Evolutionary conservation across 352 stramenopile species (phyloP).

Genomic region (Phytophthora meadii): DNA sequence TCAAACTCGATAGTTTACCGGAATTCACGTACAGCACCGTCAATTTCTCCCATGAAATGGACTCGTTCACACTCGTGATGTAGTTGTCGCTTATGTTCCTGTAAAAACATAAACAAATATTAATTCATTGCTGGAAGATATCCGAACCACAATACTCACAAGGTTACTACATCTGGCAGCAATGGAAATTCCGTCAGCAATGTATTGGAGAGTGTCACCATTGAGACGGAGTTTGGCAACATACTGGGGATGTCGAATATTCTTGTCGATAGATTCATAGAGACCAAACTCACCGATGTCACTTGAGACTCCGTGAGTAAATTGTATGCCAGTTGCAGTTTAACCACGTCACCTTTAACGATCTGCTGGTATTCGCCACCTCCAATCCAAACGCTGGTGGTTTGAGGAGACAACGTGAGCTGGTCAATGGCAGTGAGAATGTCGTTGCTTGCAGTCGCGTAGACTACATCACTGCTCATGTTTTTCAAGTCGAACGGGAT

Average conservation of each 20-base stretch:
- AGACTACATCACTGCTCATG: neutral
- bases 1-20: neutral
- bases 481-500: constrained; percentile 8
- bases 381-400: constrained; percentile 24
- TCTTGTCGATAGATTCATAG: constrained; percentile 15
- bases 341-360: constrained; percentile 6
- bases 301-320: constrained; percentile 21
- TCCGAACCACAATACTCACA: constrained; percentile 17
- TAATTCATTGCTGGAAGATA: neutral
- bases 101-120: constrained; percentile 1
- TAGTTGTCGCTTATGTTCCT: constrained; percentile 23
- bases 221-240: constrained; percentile 9
- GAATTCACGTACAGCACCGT: constrained; percentile 20
- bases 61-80: constrained; percentile 24
- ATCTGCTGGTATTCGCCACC: constrained; percentile 17
- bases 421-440: constrained; percentile 18
- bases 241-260: constrained; percentile 16
- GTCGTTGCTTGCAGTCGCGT: constrained; percentile 19
- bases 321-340: constrained; percentile 9
- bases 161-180: constrained; percentile 3
- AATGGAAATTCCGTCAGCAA: constrained; percentile 23
- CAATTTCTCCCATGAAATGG: constrained; percentile 18
- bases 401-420: constrained; percentile 20
- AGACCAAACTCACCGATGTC: constrained; percentile 20
- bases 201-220: constrained; percentile 19